Conservation (phyloP, 1,284 basidiomycete genomes). For the Sphaerobolus stellatus region DNA sequence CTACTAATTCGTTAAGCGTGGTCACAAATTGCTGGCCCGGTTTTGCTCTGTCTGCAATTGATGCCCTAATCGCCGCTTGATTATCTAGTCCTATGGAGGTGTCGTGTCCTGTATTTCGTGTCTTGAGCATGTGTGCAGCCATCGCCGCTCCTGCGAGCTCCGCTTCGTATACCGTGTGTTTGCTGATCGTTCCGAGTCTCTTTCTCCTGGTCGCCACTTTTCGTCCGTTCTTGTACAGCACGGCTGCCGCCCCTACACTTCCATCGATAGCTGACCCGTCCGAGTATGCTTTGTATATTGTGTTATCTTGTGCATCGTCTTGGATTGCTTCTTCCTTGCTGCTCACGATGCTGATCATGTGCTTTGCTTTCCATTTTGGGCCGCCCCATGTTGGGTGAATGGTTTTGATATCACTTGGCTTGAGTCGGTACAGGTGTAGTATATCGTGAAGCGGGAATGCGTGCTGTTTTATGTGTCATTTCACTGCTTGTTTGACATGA, state of each 20-base stretch:
- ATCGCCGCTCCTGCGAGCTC: not conserved
- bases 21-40: not conserved
- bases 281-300: not conserved
- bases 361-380: not conserved
- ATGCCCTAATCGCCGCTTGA: not conserved
- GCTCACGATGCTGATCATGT: not conserved
- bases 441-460: not conserved
- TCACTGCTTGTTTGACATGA: not conserved
- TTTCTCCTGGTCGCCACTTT: not conserved
- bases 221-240: not conserved
- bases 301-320: not conserved
- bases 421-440: not conserved
- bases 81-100: not conserved
- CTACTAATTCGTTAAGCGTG: no score
- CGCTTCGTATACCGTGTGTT: not conserved
- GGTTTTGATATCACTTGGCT: not conserved
- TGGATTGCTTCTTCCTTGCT: not conserved
- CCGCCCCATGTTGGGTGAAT: not conserved
- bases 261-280: not conserved
- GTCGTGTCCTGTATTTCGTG: not conserved
- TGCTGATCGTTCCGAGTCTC: not conserved
- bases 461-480: not conserved
- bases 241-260: not conserved
- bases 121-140: not conserved
- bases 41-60: not conserved